A percentile compares a stretch with the other conserved stretches of the same genome.
These are phyloP conservation scores for Candida peoriensis DNA, from an alignment of 805 yeast genomes.

Conservation along the genomic window DNA sequence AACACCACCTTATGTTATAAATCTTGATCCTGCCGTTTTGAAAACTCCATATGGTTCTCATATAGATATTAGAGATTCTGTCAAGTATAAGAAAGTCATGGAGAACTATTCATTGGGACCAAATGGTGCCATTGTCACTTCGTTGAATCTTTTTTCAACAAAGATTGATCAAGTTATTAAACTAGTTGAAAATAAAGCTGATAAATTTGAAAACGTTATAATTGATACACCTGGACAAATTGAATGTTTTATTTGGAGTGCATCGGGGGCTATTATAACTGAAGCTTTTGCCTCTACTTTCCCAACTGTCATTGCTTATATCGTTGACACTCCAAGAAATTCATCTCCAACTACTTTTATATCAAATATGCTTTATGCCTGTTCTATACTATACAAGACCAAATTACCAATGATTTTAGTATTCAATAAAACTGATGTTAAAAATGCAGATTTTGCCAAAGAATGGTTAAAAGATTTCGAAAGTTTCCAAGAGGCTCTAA, in stretches of 20 bases:
- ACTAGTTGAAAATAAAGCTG: slow-evolving; percentile 70
- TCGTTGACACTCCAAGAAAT: slow-evolving; percentile 94
- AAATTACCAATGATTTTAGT: slow-evolving; percentile 95
- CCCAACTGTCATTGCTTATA: slow-evolving; percentile 94
- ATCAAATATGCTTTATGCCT: slow-evolving; percentile 97
- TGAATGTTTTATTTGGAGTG: slow-evolving; percentile 98
- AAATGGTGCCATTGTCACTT: slow-evolving; percentile 96
- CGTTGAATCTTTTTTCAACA: slow-evolving; percentile 85
- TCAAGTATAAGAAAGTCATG: slow-evolving; percentile 94
- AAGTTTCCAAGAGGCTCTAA: slow-evolving; percentile 75
- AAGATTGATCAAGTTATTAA: slow-evolving; percentile 93
- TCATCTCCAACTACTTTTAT: slow-evolving; percentile 94
- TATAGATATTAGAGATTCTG: slow-evolving; percentile 93
- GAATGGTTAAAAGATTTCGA: slow-evolving; percentile 99
- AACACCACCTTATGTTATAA: slow-evolving; percentile 83
- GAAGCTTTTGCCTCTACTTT: slow-evolving; percentile 94
- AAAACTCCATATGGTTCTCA: slow-evolving; percentile 92
- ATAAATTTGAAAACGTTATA: slow-evolving; percentile 59
- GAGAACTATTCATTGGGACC: slow-evolving; percentile 94
- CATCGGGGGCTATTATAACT: slow-evolving; percentile 93
- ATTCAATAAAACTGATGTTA: slow-evolving; percentile 90
- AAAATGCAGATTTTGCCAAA: slow-evolving; percentile 79
- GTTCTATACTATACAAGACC: slow-evolving; percentile 93
- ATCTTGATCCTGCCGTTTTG: slow-evolving; percentile 93
- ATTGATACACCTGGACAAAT: slow-evolving; percentile 99